Conservation (phyloP, 371 early-diverging fungal genomes). For the Phascolomyces articulosus region DNA sequence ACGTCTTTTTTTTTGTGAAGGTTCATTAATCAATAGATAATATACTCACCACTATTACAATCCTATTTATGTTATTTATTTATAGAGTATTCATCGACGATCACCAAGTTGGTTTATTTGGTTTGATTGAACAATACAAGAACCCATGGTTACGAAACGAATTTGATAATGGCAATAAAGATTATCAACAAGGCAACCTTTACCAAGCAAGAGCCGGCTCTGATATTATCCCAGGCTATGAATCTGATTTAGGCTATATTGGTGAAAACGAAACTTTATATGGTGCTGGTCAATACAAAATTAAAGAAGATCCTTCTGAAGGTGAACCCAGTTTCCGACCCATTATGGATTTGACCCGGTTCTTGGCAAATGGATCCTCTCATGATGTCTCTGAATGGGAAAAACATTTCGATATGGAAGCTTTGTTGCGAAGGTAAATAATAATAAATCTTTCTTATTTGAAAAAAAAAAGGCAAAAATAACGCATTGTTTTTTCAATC, state of each 20-base stretch:
- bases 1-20: too few species aligned
- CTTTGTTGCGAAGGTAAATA: conserved; percentile 37
- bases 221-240: neutral
- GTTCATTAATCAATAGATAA: too few species aligned
- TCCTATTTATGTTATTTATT: too few species aligned
- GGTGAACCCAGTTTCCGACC: conserved; percentile 11
- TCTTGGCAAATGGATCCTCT: conserved; percentile 28
- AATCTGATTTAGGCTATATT: conserved; percentile 25
- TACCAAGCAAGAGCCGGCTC: conserved; percentile 26
- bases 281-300: conserved; percentile 21
- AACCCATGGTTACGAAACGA: conserved; percentile 41
- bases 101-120: conserved; percentile 37
- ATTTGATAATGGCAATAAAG: conserved; percentile 30
- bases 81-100: conserved; percentile 27
- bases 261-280: conserved; percentile 24
- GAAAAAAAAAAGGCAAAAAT: neutral
- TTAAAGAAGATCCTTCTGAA: conserved; percentile 24
- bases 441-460: neutral
- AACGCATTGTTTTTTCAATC: too few species aligned
- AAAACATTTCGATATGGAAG: conserved; percentile 29
- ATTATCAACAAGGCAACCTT: conserved; percentile 35
- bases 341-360: conserved; percentile 35
- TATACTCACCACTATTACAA: too few species aligned
- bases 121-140: conserved; percentile 34
- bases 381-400: conserved; percentile 27